Evolutionary conservation across 164 flowering plant species (phyloP).

Genomic region (Houttuynia cordata): DNA sequence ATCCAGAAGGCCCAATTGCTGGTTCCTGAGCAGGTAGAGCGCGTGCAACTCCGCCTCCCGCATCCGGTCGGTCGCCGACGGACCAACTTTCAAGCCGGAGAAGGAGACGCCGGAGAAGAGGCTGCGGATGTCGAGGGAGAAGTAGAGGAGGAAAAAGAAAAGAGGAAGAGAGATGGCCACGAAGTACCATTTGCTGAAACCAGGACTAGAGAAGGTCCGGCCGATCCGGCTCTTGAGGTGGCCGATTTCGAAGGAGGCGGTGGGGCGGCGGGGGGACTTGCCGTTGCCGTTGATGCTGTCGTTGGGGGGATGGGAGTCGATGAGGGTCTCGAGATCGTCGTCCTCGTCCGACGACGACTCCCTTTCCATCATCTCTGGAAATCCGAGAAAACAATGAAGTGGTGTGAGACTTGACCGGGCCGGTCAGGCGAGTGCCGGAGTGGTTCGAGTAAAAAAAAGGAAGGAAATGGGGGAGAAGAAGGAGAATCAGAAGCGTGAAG

Average conservation of each 20-base stretch:
- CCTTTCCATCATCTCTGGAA: conserved; percentile 13
- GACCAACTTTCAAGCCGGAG: conserved; percentile 3
- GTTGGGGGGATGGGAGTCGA: conserved; percentile 35
- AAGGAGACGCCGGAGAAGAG: conserved; percentile 17
- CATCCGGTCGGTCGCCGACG: conserved; percentile 25
- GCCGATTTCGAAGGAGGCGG: conserved; percentile 11
- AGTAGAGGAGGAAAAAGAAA: conserved; percentile 29
- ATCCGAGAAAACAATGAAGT: too few species aligned
- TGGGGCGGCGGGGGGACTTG: neutral
- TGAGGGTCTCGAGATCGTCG: conserved; percentile 39
- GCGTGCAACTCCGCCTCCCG: conserved; percentile 74
- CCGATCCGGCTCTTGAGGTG: conserved; percentile 7
- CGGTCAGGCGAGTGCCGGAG: too few species aligned
- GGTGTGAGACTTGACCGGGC: too few species aligned
- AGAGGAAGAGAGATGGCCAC: conserved; percentile 38
- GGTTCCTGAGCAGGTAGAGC: conserved; percentile 50
- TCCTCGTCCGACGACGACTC: conserved; percentile 47
- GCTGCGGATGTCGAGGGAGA: conserved; percentile 33
- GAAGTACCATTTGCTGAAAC: conserved; percentile 37
- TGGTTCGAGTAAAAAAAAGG: too few species aligned
- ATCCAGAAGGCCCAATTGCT: conserved; percentile 47
- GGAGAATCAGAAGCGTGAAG: too few species aligned
- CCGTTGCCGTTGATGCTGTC: too few species aligned
- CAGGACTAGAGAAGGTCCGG: conserved; percentile 1
- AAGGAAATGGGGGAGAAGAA: too few species aligned